A percentile compares a stretch with the other conserved stretches of the same genome.
Conservation (phyloP, 139 green algal genomes). For the Diplosphaera chodatii region DNA sequence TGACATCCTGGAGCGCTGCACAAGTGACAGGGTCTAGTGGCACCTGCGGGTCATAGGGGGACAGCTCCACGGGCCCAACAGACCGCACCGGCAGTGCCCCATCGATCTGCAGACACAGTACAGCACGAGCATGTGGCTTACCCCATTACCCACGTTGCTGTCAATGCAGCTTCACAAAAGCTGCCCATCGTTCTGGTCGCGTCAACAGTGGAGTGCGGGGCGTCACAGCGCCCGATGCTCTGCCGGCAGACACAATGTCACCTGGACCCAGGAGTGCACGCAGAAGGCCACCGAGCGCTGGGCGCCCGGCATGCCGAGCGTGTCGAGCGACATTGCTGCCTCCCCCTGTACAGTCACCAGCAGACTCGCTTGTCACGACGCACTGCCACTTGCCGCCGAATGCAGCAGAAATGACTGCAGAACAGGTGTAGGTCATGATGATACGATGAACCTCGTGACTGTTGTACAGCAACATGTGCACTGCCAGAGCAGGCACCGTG, state of each 20-base stretch:
- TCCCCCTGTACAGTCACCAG: slow-evolving; percentile 1
- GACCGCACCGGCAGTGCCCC: slow-evolving; percentile 2
- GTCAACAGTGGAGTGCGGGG: too few species aligned
- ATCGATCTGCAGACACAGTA: background rate
- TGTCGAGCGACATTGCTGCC: slow-evolving; percentile 1
- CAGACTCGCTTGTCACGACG: too few species aligned
- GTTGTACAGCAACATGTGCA: too few species aligned
- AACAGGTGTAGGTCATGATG: too few species aligned
- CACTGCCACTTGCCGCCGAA: too few species aligned
- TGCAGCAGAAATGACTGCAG: too few species aligned
- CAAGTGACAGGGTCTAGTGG: background rate
- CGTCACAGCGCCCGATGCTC: too few species aligned
- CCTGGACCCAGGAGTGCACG: background rate
- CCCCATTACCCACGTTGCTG: too few species aligned
- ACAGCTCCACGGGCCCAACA: background rate
- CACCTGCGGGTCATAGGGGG: slow-evolving; percentile 16
- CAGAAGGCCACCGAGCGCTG: slow-evolving; percentile 9
- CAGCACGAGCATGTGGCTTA: too few species aligned
- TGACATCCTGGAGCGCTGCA: background rate
- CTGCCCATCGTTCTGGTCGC: too few species aligned
- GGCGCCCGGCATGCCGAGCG: slow-evolving; percentile 16
- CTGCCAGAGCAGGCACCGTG: background rate
- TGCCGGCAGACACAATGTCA: background rate
- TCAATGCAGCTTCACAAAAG: too few species aligned
- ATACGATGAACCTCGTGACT: too few species aligned